Base-by-base conservation (phyloP, 371 early-diverging fungal genomes). In the Mucor ambiguus region DNA sequence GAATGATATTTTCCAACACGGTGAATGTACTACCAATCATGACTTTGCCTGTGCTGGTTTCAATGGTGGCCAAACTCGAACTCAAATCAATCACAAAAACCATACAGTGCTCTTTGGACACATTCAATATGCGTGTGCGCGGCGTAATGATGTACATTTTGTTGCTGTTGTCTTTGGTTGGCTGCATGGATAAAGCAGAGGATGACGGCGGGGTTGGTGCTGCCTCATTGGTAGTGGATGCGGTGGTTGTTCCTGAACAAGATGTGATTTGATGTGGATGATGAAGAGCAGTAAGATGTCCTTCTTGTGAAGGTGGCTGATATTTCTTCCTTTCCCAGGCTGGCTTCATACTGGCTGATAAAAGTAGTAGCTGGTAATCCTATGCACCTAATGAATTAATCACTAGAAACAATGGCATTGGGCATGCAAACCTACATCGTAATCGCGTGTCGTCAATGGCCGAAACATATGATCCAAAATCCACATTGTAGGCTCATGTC, bases 31-130 rank as follows among this genome's bases (percentile, higher is more conserved):
- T 80, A 12, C 81, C 79, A 67, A 88, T 71, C 20, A 88, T 69
- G 20, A 88, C 82, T 55, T 83, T 81, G 30, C 75, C 79, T n/a
- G 76, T 82, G 18, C 75, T 79, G 37, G 83, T 78, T 65, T 90
- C 91, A 2, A 92, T 88, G 2, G 89, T 88, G 18, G 90, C 84
- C 64, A 93, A 81, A 65, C 90, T 90, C 2, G 92, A 87, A 18
- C 86, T 87, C 20, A 90, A 77, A 68, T 93, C 94, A 33, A 93
- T 78, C n/a, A 92, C 75, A 68, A 91, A 88, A 0, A 91, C 90
- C n/a, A 91, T 63, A 0, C 90, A 77, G 61, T 92, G 88, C 66
- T 88, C 83, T 60, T 81, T 78, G 52, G 84, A 75, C 60, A 91
- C 66, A 11, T 85, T 81, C 67, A 85, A 78, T 6, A 93, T 80